Conservation (phyloP, 2,329 filamentous ascomycete genomes). For the Chalaropsis thielavioides region DNA sequence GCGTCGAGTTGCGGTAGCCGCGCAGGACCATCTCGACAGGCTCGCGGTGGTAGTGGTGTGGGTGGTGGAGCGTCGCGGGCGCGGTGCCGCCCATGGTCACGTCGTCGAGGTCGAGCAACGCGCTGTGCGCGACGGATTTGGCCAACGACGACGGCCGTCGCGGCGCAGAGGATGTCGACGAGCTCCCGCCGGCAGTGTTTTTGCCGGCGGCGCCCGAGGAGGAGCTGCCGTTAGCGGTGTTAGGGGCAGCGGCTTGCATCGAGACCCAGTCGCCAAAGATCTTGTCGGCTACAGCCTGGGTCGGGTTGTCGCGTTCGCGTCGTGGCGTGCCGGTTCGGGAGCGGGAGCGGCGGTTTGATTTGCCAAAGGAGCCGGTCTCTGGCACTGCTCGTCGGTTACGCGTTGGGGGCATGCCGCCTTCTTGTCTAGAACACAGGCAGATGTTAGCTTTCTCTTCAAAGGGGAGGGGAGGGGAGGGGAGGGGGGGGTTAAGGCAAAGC, state of each 20-base stretch:
- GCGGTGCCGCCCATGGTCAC: slow-evolving; percentile 25
- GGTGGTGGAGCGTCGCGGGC: slow-evolving; percentile 7
- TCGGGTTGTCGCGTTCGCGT: slow-evolving; percentile 44
- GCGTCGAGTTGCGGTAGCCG: slow-evolving; percentile 51
- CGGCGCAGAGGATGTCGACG: background rate
- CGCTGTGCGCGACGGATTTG: slow-evolving; percentile 23
- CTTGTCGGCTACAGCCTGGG: slow-evolving; percentile 45
- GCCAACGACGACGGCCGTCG: slow-evolving; percentile 14
- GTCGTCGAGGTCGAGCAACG: slow-evolving; percentile 11
- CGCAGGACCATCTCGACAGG: slow-evolving; percentile 69
- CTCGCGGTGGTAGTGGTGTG: slow-evolving; percentile 27
- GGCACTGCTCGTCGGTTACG: slow-evolving; percentile 40
- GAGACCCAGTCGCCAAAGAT: slow-evolving; percentile 46
- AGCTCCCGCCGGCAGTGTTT: background rate
- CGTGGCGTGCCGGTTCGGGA: slow-evolving; percentile 46
- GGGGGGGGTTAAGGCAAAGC: too few relatives aligned
- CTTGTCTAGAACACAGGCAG: slow-evolving; percentile 29
- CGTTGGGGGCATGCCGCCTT: slow-evolving; percentile 34
- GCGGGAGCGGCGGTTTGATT: slow-evolving; percentile 48
- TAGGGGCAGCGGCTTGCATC: slow-evolving; percentile 29
- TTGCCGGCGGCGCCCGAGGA: slow-evolving; percentile 20
- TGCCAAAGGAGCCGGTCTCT: slow-evolving; percentile 51
- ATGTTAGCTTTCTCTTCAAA: background rate
- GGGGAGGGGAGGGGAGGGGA: too few relatives aligned
- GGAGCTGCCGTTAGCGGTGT: slow-evolving; percentile 23